Conservation (phyloP, 2,329 filamentous ascomycete genomes). For the Periconia sp. region DNA sequence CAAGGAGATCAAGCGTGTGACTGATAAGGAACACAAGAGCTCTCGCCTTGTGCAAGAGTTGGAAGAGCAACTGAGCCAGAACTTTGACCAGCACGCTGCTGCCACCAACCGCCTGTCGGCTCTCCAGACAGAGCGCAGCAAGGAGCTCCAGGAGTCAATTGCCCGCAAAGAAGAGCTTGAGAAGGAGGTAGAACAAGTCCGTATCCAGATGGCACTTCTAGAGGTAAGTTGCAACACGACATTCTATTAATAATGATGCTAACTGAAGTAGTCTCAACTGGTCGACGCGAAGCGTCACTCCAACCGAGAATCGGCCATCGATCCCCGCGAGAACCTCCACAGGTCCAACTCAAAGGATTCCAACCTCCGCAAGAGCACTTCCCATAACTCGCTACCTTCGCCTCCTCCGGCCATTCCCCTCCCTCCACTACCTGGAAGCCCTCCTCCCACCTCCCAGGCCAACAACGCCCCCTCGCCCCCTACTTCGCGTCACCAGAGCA, state of each 20-base stretch:
- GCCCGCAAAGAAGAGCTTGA: slow-evolving; percentile 49
- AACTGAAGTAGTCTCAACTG: slow-evolving; percentile 59
- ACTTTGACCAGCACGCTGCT: slow-evolving; percentile 89
- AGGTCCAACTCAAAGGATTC: slow-evolving; percentile 63
- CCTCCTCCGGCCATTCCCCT: slow-evolving; percentile 95
- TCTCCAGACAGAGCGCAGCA: slow-evolving; percentile 50
- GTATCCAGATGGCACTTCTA: slow-evolving; percentile 71
- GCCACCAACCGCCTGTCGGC: slow-evolving; percentile 84
- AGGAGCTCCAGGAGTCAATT: slow-evolving; percentile 45
- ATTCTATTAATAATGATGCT: slow-evolving; percentile 2
- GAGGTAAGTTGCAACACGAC: slow-evolving; percentile 61
- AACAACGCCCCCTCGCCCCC: slow-evolving; percentile 59
- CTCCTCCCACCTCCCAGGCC: slow-evolving; percentile 42
- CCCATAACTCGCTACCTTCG: slow-evolving; percentile 82
- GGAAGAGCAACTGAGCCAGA: slow-evolving; percentile 92
- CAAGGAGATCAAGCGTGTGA: slow-evolving; percentile 59
- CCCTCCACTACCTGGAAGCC: slow-evolving; percentile 73
- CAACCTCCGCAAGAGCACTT: slow-evolving; percentile 80
- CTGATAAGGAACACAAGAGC: slow-evolving; percentile 81
- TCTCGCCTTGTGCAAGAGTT: slow-evolving; percentile 90
- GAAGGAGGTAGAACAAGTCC: slow-evolving; percentile 75
- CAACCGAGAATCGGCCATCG: slow-evolving; percentile 45
- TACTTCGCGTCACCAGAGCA: slow-evolving; percentile 74
- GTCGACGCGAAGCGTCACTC: slow-evolving; percentile 57
- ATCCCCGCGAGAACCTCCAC: slow-evolving; percentile 52